phyloP scores from a whole-genome alignment of 768 basidiomycete species.

The Serendipita vermifera region DNA sequence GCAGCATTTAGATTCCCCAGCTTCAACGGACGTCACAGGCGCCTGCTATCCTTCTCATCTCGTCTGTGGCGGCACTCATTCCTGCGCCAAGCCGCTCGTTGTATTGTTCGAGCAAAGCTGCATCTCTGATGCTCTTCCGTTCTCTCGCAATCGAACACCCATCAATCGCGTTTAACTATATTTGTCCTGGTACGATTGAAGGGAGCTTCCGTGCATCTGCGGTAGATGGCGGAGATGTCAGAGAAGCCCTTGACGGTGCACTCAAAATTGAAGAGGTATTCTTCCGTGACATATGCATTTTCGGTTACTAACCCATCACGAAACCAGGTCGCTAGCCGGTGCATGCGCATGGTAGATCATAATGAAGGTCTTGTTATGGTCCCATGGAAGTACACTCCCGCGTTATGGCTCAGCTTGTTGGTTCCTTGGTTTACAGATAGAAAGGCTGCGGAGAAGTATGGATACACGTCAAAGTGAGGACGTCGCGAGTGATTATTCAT shows the following conservation, averaged over 20 bases:
- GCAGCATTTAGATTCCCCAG: conserved; percentile 51
- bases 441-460: conserved; percentile 1
- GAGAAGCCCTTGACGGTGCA: conserved; percentile 25
- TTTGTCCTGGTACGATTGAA: conserved; percentile 23
- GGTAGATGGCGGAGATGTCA: conserved; percentile 41
- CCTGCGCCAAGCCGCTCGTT: conserved; percentile 77
- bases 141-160: conserved; percentile 72
- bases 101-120: conserved; percentile 74
- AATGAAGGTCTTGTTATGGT: background rate
- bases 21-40: conserved; percentile 47
- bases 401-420: background rate
- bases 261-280: background rate
- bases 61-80: conserved; percentile 63
- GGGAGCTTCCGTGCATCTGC: conserved; percentile 71
- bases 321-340: conserved; percentile 1
- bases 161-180: conserved; percentile 26
- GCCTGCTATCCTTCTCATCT: conserved; percentile 68
- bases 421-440: background rate
- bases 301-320: background rate
- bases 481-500: no score
- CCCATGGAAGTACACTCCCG: background rate
- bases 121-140: conserved; percentile 64
- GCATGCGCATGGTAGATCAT: background rate
- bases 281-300: background rate
- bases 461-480: background rate